Evolutionary conservation across 805 yeast genomes (phyloP).

Genomic region (Kuraishia capsulata): DNA sequence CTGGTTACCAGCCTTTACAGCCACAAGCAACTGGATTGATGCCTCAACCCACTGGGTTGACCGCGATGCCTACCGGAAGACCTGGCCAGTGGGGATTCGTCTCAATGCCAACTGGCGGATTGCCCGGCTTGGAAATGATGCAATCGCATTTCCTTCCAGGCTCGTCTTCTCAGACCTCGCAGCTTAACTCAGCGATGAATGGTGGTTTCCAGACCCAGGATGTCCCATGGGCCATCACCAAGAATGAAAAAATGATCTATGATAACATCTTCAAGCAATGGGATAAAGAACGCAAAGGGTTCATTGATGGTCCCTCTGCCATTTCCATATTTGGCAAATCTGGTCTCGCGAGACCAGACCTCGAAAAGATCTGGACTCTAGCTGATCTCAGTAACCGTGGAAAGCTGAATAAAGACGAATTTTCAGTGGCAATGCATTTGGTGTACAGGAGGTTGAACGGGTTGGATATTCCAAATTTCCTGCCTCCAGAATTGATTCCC

Average conservation of each 20-base stretch:
- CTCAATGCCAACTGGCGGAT: slow-evolving; percentile 57
- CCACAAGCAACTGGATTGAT: slow-evolving; percentile 22
- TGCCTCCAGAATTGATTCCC: slow-evolving; percentile 88
- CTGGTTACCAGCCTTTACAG: slow-evolving; percentile 13
- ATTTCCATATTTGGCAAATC: slow-evolving; percentile 84
- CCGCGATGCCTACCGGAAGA: slow-evolving; percentile 46
- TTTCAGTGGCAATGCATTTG: slow-evolving; percentile 95
- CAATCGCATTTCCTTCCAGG: slow-evolving; percentile 60
- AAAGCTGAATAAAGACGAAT: slow-evolving; percentile 78
- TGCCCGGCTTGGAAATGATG: slow-evolving; percentile 63
- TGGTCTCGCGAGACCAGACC: slow-evolving; percentile 76
- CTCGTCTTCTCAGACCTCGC: slow-evolving; percentile 17
- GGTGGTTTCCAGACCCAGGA: slow-evolving; percentile 31
- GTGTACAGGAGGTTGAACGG: slow-evolving; percentile 89
- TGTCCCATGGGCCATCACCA: slow-evolving; percentile 76
- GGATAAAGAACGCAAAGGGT: slow-evolving; percentile 64
- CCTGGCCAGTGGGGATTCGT: slow-evolving; percentile 82
- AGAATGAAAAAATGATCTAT: slow-evolving; percentile 79
- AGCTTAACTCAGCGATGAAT: slow-evolving; percentile 19
- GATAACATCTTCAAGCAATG: slow-evolving; percentile 84
- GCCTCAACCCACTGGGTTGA: slow-evolving; percentile 36
- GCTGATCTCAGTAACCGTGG: slow-evolving; percentile 81
- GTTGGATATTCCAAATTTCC: slow-evolving; percentile 65
- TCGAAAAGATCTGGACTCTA: slow-evolving; percentile 87
- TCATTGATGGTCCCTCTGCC: slow-evolving; percentile 71